Conservation (phyloP, 331 rosid genomes). For the Malus hybrid region DNA sequence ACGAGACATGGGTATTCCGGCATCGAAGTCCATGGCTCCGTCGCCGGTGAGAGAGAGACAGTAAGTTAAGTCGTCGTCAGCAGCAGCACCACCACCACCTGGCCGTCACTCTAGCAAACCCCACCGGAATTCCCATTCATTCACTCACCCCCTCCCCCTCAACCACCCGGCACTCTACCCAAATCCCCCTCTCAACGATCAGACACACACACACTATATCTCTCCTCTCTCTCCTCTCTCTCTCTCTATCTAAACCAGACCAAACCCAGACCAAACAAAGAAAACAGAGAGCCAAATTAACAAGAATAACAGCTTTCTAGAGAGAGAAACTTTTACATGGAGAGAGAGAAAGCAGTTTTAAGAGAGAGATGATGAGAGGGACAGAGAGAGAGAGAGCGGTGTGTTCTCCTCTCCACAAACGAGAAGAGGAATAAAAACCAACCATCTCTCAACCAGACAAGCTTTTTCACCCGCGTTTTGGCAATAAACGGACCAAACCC, state of each 20-base stretch:
- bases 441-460: constrained; percentile 25
- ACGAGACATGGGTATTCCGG: constrained; percentile 65
- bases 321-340: constrained; percentile 16
- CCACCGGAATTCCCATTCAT: constrained; percentile 33
- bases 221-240: neutral
- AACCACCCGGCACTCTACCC: constrained; percentile 7
- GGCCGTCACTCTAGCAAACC: constrained; percentile 29
- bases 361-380: neutral
- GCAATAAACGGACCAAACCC: constrained; percentile 9
- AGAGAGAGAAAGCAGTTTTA: constrained; percentile 2
- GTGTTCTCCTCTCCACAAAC: constrained; percentile 88
- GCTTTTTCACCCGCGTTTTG: constrained; percentile 33
- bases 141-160: neutral
- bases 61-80: neutral
- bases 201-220: neutral
- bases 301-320: neutral
- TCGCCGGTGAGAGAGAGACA: constrained; percentile 10
- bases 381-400: constrained; percentile 18
- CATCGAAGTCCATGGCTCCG: constrained; percentile 69
- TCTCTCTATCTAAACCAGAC: neutral
- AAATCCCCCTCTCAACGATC: constrained; percentile 15
- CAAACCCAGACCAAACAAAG: neutral
- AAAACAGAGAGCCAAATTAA: neutral
- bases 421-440: constrained; percentile 74
- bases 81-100: constrained; percentile 6